phyloP scores from a whole-genome alignment of 306 rosid genomes.

The Fagus sylvatica region DNA sequence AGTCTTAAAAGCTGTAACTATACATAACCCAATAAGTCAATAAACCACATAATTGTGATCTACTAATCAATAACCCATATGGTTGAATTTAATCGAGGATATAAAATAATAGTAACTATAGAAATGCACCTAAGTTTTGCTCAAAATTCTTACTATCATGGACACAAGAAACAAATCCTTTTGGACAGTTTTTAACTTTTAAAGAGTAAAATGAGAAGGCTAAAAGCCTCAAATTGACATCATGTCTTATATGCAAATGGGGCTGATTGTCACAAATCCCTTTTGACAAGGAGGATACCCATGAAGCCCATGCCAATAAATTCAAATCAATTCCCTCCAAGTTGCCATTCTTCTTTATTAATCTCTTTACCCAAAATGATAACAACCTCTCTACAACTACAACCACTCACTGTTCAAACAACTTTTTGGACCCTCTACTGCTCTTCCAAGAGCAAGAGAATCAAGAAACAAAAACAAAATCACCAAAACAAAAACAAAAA shows the following conservation, averaged over 20 bases:
- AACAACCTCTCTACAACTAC: conserved; percentile 14
- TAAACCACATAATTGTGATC: too few relatives aligned
- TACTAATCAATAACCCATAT: too few relatives aligned
- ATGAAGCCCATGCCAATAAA: background rate
- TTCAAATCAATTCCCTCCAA: background rate
- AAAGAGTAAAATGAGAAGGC: background rate
- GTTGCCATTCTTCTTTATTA: background rate
- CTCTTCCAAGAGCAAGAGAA: conserved; percentile 37
- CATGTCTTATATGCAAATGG: too few relatives aligned
- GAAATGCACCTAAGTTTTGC: too few relatives aligned
- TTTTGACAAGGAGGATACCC: background rate
- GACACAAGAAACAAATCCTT: too few relatives aligned
- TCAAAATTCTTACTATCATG: too few relatives aligned
- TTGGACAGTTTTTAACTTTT: background rate
- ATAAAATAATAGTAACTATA: too few relatives aligned
- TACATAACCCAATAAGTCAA: too few relatives aligned
- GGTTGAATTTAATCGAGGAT: too few relatives aligned
- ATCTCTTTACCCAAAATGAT: conserved; percentile 34
- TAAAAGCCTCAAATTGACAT: background rate
- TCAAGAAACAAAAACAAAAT: conserved; percentile 26
- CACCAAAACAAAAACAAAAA: conserved; percentile 27
- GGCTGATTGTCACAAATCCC: too few relatives aligned
- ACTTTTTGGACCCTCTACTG: conserved; percentile 19
- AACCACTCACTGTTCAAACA: conserved; percentile 10
- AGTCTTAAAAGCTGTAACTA: too few relatives aligned